Percentiles rank a stretch among this genome's conserved stretches.
These are phyloP conservation scores for Monosporascus sp. DNA, from an alignment of 2,329 filamentous ascomycete genomes.

Conservation along the genomic window DNA sequence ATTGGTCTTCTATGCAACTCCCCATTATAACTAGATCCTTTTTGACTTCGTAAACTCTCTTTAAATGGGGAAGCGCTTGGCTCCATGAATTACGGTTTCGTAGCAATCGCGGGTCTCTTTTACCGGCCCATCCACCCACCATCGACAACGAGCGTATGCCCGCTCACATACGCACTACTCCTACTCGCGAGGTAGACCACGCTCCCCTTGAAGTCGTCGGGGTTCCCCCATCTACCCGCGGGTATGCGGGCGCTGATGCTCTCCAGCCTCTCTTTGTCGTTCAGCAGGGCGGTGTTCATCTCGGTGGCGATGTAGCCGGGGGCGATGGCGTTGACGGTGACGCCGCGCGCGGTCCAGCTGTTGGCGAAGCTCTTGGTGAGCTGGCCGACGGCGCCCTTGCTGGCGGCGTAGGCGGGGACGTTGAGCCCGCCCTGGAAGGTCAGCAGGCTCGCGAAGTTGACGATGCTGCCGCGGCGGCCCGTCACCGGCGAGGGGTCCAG, in stretches of 20 bases:
- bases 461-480: slow-evolving; percentile 64
- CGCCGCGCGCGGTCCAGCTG: slow-evolving; percentile 73
- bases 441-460: slow-evolving; percentile 79
- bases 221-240: slow-evolving; percentile 72
- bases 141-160: slow-evolving; percentile 77
- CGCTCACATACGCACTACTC: slow-evolving; percentile 73
- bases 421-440: slow-evolving; percentile 83
- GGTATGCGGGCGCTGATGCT: slow-evolving; percentile 78
- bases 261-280: slow-evolving; percentile 61
- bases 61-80: slow-evolving; percentile 6
- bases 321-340: slow-evolving; percentile 84
- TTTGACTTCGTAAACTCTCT: too few species aligned
- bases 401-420: slow-evolving; percentile 80
- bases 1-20: too few species aligned
- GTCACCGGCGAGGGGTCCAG: slow-evolving; percentile 43
- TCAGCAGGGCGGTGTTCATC: slow-evolving; percentile 80
- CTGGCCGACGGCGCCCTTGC: slow-evolving; percentile 80
- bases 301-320: slow-evolving; percentile 90
- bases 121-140: slow-evolving; percentile 90
- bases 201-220: slow-evolving; percentile 82
- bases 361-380: slow-evolving; percentile 81
- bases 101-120: background rate
- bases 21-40: too few species aligned
- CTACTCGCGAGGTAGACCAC: slow-evolving; percentile 70
- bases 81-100: background rate